Base-by-base conservation (phyloP, 768 basidiomycete species). In the Auricularia auricula-judae region DNA sequence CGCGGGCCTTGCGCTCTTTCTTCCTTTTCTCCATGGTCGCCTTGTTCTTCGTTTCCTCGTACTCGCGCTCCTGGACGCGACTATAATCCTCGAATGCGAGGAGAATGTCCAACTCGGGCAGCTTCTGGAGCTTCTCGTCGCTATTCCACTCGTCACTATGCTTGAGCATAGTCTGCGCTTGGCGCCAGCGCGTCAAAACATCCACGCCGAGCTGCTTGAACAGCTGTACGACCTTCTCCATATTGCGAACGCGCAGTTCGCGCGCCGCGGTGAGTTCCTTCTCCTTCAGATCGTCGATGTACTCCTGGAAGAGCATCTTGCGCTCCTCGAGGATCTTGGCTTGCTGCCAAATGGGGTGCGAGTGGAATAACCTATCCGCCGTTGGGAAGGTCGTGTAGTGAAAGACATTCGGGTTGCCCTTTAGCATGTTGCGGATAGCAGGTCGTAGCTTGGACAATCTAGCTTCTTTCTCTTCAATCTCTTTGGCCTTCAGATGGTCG, bases 41-140 rank as follows among this genome's bases (percentile, higher is more conserved):
- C 66, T 88, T 82, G 33, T 90, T 81, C 77, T 86, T 86, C 71
- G 91, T 86, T 68, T 95, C 92, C 65, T 96, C 93, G 67, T 92
- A 91, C 72, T 96, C 94, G 63, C 90, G 82, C 75, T 98, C 93
- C 39, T 91, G 84, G 16, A 93, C 86, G 64, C 89, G 85, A 65
- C 91, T 89, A 72, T 95, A 95, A 72, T 95, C 93, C 73, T 99
- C 97, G 69, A 94, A 98, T 0, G 93, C 90, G 43, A 91, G 83
- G 29, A 99, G 80, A 65, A 98, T 89, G 71, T 98, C 97, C 43
- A 98, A 80, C 1, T 88, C 89, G 11, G 96, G 96, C 51, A 98
- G 80, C 70, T 82, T 86, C 67, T 84, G 87, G 61, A 99, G 78
- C 66, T 93, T 89, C 0, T 79, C 69, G 69, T 98, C 93, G 34